Conservation (phyloP, 306 rosid genomes). For the Macrotyloma uniflorum region DNA sequence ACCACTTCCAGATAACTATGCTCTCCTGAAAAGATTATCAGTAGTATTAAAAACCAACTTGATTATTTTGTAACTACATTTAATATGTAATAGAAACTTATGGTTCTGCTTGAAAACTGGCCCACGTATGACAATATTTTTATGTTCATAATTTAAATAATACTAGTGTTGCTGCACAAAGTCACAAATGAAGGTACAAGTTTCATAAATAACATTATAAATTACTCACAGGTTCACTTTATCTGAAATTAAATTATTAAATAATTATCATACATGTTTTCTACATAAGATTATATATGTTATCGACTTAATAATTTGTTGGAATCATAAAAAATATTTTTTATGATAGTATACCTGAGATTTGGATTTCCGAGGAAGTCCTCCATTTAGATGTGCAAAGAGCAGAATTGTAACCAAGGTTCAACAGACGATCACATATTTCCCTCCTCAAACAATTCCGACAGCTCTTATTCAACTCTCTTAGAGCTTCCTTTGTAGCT, state of each 20-base stretch:
- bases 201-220: too few relatives aligned
- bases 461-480: conserved; percentile 57
- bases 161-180: too few relatives aligned
- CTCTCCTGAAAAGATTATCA: conserved; percentile 52
- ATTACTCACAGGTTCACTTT: neutral
- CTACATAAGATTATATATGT: too few relatives aligned
- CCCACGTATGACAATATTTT: neutral
- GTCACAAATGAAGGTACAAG: too few relatives aligned
- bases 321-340: too few relatives aligned
- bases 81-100: neutral
- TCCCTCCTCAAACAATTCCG: conserved; percentile 66
- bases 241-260: neutral
- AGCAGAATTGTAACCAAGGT: conserved; percentile 60
- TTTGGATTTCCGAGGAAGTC: conserved; percentile 47
- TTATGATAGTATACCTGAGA: conserved; percentile 73
- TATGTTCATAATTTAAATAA: neutral
- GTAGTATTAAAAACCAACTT: neutral
- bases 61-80: neutral
- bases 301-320: too few relatives aligned
- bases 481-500: conserved; percentile 60
- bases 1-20: conserved; percentile 72
- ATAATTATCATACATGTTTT: neutral
- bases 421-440: conserved; percentile 53
- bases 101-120: neutral
- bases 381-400: conserved; percentile 80